phyloP scores from a whole-genome alignment of 2,329 filamentous ascomycete species.

The Monilinia aucupariae region DNA sequence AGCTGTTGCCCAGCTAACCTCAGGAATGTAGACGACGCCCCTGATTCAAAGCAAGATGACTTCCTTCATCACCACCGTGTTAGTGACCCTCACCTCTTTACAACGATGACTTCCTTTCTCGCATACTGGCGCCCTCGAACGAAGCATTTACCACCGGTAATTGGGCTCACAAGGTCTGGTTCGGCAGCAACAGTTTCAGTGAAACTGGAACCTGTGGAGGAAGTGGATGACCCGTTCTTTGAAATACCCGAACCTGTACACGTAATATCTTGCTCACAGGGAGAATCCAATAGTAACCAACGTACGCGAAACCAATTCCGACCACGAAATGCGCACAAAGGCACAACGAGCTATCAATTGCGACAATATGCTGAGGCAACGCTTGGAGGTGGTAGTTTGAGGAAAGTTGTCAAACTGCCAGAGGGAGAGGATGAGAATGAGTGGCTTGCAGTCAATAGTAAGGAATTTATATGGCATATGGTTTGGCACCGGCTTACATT shows the following conservation, averaged over 20 bases:
- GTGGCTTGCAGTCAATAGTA: constrained; percentile 96
- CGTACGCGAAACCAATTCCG: constrained; percentile 88
- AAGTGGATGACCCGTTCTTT: constrained; percentile 31
- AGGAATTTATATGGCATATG: constrained; percentile 30
- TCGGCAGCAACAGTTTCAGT: constrained; percentile 28
- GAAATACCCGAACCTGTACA: constrained; percentile 38
- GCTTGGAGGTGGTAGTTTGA: constrained; percentile 84
- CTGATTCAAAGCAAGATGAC: constrained; percentile 49
- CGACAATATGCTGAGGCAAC: constrained; percentile 98
- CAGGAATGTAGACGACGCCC: constrained; percentile 27
- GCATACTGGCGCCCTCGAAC: constrained; percentile 12
- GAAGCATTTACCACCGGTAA: constrained; percentile 1
- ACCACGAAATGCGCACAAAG: constrained; percentile 76
- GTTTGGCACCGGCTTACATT: constrained; percentile 29
- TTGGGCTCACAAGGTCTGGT: constrained; percentile 19
- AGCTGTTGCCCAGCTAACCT: constrained; percentile 30
- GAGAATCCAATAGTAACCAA: constrained; percentile 59
- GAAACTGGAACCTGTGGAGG: constrained; percentile 15
- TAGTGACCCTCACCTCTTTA: constrained; percentile 43
- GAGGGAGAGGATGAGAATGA: constrained; percentile 98
- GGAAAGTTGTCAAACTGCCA: constrained; percentile 93
- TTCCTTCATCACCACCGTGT: constrained; percentile 79
- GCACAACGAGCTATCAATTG: constrained; percentile 86
- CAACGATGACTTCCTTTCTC: constrained; percentile 37
- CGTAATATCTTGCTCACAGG: constrained; percentile 37